Evolutionary conservation across 2,329 filamentous ascomycete genomes (phyloP).

Genomic region (Fusarium ramigenum): DNA sequence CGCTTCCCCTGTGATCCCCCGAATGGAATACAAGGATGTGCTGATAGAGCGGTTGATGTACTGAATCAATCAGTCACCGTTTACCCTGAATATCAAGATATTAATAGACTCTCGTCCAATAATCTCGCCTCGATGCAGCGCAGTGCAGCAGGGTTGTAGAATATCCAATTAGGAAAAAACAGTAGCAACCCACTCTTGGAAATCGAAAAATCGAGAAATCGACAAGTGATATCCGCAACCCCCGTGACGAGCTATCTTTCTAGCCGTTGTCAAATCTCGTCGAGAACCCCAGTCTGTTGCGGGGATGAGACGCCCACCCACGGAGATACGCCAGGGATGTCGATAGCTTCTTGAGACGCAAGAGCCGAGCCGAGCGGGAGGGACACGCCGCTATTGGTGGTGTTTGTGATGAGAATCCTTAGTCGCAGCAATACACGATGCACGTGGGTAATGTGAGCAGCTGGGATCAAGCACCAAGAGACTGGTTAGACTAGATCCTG

Average conservation of each 20-base stretch:
- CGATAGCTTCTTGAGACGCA: constrained; percentile 26
- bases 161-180: constrained; percentile 23
- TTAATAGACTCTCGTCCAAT: constrained; percentile 27
- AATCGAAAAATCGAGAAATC: constrained; percentile 33
- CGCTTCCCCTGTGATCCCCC: constrained; percentile 19
- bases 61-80: constrained; percentile 21
- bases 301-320: constrained; percentile 23
- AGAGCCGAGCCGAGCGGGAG: constrained; percentile 41
- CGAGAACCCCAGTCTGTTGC: constrained; percentile 25
- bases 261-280: constrained; percentile 26
- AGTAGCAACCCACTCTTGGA: constrained; percentile 9
- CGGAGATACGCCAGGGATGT: constrained; percentile 26
- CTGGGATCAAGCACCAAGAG: constrained; percentile 16
- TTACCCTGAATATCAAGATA: constrained; percentile 15
- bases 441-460: constrained; percentile 37
- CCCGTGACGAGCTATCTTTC: constrained; percentile 25
- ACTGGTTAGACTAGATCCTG: constrained; percentile 3
- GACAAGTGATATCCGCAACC: constrained; percentile 30
- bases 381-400: constrained; percentile 39
- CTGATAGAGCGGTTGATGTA: neutral
- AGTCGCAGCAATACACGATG: constrained; percentile 37
- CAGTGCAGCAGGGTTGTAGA: constrained; percentile 14
- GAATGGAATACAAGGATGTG: constrained; percentile 11
- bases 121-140: constrained; percentile 1
- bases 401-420: constrained; percentile 37